Evolutionary conservation across 768 basidiomycete species (phyloP).

Genomic region (Holtermannia corniformis): DNA sequence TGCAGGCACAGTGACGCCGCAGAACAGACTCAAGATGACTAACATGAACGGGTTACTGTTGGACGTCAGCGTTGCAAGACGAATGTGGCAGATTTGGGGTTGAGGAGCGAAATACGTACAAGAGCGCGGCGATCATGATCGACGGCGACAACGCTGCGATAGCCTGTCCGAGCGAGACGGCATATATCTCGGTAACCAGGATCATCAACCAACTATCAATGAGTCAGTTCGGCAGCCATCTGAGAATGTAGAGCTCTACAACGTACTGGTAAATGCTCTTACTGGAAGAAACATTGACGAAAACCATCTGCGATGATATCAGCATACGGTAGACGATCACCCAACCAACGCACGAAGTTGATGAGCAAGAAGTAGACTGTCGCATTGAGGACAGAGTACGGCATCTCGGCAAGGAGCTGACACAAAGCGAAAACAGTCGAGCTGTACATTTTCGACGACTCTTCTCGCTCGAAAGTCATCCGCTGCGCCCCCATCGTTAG

Average conservation of each 20-base stretch:
- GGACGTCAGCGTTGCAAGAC: neutral
- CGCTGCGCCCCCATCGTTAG: neutral
- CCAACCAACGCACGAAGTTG: slow-evolving; percentile 5
- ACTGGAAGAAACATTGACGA: neutral
- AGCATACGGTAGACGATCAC: neutral
- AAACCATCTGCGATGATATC: neutral
- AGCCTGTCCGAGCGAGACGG: slow-evolving; percentile 57
- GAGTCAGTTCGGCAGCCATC: too few species aligned
- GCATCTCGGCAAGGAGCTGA: slow-evolving; percentile 72
- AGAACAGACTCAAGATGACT: slow-evolving; percentile 57
- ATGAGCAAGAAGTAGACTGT: slow-evolving; percentile 60
- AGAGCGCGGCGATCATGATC: slow-evolving; percentile 66
- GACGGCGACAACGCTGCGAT: slow-evolving; percentile 68
- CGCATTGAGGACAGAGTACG: slow-evolving; percentile 62
- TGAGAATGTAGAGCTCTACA: too few species aligned
- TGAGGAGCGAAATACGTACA: too few species aligned
- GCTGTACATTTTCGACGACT: slow-evolving; percentile 75
- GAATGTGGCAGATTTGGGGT: too few species aligned
- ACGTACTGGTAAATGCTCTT: neutral
- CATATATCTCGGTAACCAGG: slow-evolving; percentile 61
- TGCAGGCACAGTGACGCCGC: slow-evolving; percentile 69
- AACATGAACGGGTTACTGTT: slow-evolving; percentile 58
- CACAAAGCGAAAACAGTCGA: slow-evolving; percentile 74
- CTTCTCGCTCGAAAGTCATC: slow-evolving; percentile 46
- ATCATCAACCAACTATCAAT: slow-evolving; percentile 60